These are phyloP conservation scores for Gloeostereum incarnatum DNA, from an alignment of 768 basidiomycete genomes.

Conservation along the genomic window DNA sequence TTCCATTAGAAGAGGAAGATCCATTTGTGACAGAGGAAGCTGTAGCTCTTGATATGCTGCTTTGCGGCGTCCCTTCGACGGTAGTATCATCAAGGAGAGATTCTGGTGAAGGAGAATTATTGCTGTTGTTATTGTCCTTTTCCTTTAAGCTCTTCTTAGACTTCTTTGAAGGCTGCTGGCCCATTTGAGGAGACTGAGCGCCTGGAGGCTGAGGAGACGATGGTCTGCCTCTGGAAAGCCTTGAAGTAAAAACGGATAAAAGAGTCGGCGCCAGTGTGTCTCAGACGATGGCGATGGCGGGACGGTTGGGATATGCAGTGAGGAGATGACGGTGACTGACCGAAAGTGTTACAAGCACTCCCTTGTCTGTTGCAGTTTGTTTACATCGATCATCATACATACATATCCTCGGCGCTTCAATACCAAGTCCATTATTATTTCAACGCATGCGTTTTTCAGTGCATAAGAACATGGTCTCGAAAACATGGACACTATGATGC, in stretches of 20 bases:
- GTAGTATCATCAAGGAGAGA: conserved; percentile 29
- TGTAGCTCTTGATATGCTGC: conserved; percentile 35
- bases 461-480: too few relatives aligned
- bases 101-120: conserved; percentile 28
- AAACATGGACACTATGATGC: too few relatives aligned
- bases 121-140: conserved; percentile 45
- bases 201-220: conserved; percentile 59
- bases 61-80: conserved; percentile 27
- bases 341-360: too few relatives aligned
- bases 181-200: conserved; percentile 52
- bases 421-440: too few relatives aligned
- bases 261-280: conserved; percentile 79
- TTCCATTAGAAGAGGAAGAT: conserved; percentile 30
- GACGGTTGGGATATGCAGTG: neutral
- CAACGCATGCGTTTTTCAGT: too few relatives aligned
- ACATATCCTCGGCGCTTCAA: too few relatives aligned
- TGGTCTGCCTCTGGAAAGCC: conserved; percentile 62
- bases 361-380: too few relatives aligned
- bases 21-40: conserved; percentile 23
- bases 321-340: conserved; percentile 8
- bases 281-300: conserved; percentile 4
- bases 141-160: conserved; percentile 64
- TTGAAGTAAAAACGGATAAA: conserved; percentile 64
- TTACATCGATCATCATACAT: too few relatives aligned
- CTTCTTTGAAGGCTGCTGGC: conserved; percentile 82